These are phyloP conservation scores for Scheffersomyces stambukii DNA, from an alignment of 1,139 yeast species.

Conservation along the genomic window DNA sequence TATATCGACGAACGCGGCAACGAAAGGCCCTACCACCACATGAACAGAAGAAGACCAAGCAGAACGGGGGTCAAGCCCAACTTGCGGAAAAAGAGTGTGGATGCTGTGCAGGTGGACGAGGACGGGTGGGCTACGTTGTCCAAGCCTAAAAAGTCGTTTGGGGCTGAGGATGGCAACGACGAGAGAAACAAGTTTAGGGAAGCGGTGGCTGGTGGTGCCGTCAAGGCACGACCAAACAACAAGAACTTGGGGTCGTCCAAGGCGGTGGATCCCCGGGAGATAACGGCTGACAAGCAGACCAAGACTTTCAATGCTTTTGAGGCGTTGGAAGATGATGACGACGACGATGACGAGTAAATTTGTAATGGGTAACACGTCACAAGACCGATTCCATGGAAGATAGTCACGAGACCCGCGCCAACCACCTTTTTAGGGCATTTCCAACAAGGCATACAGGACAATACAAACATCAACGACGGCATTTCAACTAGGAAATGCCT, in stretches of 20 bases:
- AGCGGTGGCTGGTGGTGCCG: constrained; percentile 30
- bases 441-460: too few relatives aligned
- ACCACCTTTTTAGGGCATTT: too few relatives aligned
- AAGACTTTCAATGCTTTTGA: constrained; percentile 73
- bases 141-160: constrained; percentile 42
- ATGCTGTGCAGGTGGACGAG: constrained; percentile 55
- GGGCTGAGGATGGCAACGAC: constrained; percentile 43
- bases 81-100: constrained; percentile 57
- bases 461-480: too few relatives aligned
- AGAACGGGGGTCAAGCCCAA: constrained; percentile 47
- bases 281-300: constrained; percentile 62
- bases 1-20: constrained; percentile 46
- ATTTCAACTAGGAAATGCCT: too few relatives aligned
- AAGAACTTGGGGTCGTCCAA: constrained; percentile 71
- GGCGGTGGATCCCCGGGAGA: constrained; percentile 70
- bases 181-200: constrained; percentile 49
- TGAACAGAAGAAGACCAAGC: constrained; percentile 60
- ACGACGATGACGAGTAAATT: constrained; percentile 15
- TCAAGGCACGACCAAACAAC: constrained; percentile 64
- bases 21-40: constrained; percentile 45
- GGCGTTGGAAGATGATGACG: constrained; percentile 63
- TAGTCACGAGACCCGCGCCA: too few relatives aligned
- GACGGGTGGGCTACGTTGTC: constrained; percentile 78
- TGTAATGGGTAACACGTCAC: too few relatives aligned
- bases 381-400: too few relatives aligned